Evolutionary conservation across 164 flowering plant genomes (phyloP).

Genomic region (Magnolia changhungtana): DNA sequence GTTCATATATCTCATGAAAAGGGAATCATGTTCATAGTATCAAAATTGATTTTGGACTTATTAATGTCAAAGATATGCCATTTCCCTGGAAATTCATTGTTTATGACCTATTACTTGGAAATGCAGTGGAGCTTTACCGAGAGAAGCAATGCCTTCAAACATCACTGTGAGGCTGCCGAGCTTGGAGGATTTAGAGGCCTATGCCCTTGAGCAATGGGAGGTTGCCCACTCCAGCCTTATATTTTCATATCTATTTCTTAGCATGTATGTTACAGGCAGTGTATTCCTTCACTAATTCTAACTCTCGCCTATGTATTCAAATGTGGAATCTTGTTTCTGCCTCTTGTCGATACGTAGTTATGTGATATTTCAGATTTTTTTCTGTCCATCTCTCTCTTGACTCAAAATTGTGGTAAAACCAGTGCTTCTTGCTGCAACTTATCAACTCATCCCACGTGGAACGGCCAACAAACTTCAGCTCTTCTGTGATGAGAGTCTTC

Average conservation of each 20-base stretch:
- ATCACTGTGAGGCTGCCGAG: conserved; percentile 77
- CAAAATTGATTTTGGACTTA: neutral
- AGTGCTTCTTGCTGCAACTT: conserved; percentile 91
- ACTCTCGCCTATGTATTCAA: neutral
- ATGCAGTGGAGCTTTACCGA: conserved; percentile 75
- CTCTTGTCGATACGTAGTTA: conserved; percentile 12
- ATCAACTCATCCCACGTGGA: conserved; percentile 73
- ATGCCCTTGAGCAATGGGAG: conserved; percentile 96
- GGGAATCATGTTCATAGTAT: neutral
- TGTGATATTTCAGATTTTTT: neutral
- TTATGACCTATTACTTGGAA: neutral
- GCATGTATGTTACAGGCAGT: conserved; percentile 5
- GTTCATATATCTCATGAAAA: neutral
- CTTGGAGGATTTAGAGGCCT: conserved; percentile 74
- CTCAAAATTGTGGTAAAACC: conserved; percentile 30
- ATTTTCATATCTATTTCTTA: conserved; percentile 12
- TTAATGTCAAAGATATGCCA: neutral
- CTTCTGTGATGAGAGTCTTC: conserved; percentile 85
- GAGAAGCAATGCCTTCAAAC: conserved; percentile 78
- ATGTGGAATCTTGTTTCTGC: conserved; percentile 10
- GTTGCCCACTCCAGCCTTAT: conserved; percentile 34
- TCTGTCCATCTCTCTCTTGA: conserved; percentile 10
- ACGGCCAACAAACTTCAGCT: conserved; percentile 57
- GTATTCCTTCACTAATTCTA: neutral
- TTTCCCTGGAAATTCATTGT: neutral